Evolutionary conservation across 371 early-diverging fungal species (phyloP), one percentile per base, ranked within the genome.

Genomic region (Apophysomyces variabilis): DNA sequence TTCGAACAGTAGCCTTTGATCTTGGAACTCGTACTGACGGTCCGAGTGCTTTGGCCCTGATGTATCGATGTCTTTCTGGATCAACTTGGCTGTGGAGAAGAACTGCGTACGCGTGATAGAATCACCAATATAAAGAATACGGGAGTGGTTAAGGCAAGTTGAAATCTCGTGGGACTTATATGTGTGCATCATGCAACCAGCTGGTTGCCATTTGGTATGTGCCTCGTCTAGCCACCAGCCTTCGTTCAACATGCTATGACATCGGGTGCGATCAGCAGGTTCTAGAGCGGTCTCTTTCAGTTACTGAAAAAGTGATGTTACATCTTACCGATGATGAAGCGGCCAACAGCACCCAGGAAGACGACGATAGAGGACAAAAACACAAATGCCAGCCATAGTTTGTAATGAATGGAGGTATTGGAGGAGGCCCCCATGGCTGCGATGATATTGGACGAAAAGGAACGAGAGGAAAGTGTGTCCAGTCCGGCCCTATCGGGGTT

Each of bases 71-170:
- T 70, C 72, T 0, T 74, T 74, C 7, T 80, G 71, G 8, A 89
- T 65, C 8, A 80, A 64, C 7, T 76, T 66, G 8, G 79, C 80
- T 32, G 87, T 62, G 0, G 88, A 79, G 38, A 85, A 80, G 70
- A 81, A 92, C 57, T 88, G 83, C 43, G 84, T 75, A 43, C 92
- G 84, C 45, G 84, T 83, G 1, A 87, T 78, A 5, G 89, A 89
- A 70, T 91, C 90, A 58, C 91, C 91, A 50, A 89, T 76, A 72
- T 90, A 87, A 7, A 89, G 66, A 11, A 85, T 70, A 6, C 79
- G 77, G 1, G 80, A 69, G 44, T 71, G 72, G 12, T 62, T 66
- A 5, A 86, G 62, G 50, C 93, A 92, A n/a, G 57, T 61, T 2
- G 61, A 38, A 7, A 85, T 66, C 5, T 86, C 79, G 6, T 66